phyloP scores from a whole-genome alignment of 2,329 filamentous ascomycete species.

The Cercospora sp. region DNA sequence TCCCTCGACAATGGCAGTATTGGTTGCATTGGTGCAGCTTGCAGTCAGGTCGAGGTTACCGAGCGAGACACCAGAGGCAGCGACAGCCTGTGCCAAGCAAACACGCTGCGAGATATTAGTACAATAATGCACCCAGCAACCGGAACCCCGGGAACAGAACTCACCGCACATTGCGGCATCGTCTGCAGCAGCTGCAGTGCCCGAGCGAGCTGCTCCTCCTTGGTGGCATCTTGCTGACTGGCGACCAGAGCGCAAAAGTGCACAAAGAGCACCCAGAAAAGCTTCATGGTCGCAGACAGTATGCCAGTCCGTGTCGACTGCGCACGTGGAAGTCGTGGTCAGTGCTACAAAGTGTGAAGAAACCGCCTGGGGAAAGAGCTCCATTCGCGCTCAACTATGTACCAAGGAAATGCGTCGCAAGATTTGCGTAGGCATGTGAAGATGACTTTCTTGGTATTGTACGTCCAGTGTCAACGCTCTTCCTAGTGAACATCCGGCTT shows the following conservation, averaged over 20 bases:
- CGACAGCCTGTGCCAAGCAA: conserved; percentile 16
- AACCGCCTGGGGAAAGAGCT: not conserved
- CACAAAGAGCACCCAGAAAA: conserved; percentile 11
- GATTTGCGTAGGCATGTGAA: conserved; percentile 2
- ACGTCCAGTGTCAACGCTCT: not conserved
- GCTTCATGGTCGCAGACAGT: conserved; percentile 2
- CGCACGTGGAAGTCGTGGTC: not conserved
- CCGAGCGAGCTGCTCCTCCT: conserved; percentile 9
- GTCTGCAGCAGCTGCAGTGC: conserved; percentile 18
- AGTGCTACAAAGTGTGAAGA: not conserved
- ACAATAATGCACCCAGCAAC: not conserved
- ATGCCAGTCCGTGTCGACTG: not conserved
- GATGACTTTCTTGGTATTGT: not conserved
- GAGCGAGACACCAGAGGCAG: conserved; percentile 10
- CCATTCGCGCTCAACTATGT: not conserved
- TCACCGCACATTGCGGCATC: conserved; percentile 22
- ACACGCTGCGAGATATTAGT: conserved; percentile 14
- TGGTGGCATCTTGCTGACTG: conserved; percentile 20
- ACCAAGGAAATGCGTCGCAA: not conserved
- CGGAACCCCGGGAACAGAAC: not conserved
- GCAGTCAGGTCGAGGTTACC: conserved; percentile 17
- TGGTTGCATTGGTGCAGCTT: conserved; percentile 22
- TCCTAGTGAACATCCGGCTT: not conserved
- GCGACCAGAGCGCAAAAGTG: conserved; percentile 9
- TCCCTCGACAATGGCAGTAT: conserved; percentile 15